Base-by-base conservation (phyloP, 805 yeast genomes). In the Candida sphagnicola region DNA sequence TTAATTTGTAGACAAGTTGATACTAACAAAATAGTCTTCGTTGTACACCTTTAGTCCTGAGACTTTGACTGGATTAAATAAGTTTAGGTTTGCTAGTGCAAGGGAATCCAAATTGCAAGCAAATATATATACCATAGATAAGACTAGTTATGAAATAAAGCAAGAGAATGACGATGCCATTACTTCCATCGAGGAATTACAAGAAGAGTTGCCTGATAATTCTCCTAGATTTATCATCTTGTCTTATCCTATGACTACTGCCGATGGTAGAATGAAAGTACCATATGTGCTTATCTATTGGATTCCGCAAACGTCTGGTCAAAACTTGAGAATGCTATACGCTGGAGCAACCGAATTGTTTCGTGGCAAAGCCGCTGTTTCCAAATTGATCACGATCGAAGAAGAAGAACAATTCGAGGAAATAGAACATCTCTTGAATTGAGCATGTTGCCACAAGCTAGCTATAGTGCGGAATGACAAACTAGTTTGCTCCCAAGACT, bases 321-420 rank as follows among this genome's bases (percentile, higher is more conserved):
- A 83, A 55, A 85, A 84, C 39, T 70, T 75, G 53, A 80, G 83
- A 58, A 90, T 89, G 97, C 62, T 86, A 35, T 89, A 88, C 51
- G 97, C 96, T 1, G 95, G 93, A 4, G 95, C 95, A 2, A 76
- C 86, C 16, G 96, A 90, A 56, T 62, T 82, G 46, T 73, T 90
- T 41, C 74, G 91, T 58, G 80, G 77, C 35, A 81, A 82, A 48
- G 82, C 90, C n/a, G 87, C 88, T 13, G 88, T 86, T n/a, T 66
- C 77, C 21, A 69, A 72, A 78, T 59, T 83, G 25, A 66, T 82
- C 28, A 83, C 82, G 50, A 52, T 79, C 18, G 76, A 70, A 14
- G 89, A 84, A 34, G 82, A 77, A 41, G 90, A 84, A 28, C 91
- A 85, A 38, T 74, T 84, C 26, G 85, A 78, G 30, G 78, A 74